phyloP scores from a whole-genome alignment of 257 asterid species.

The Misopates orontium region DNA sequence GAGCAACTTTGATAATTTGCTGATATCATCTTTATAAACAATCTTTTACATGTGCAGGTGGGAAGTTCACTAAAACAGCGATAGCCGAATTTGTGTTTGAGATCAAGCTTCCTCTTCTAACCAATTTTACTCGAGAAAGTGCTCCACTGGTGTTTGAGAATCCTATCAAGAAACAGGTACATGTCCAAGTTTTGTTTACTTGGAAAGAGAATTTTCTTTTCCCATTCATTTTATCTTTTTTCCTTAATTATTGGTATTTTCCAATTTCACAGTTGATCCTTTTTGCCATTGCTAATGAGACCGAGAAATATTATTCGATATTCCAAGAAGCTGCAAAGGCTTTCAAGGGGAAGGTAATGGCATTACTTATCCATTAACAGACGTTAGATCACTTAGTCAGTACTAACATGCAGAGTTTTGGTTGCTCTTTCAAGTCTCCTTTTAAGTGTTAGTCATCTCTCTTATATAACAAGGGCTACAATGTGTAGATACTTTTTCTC shows the following conservation, averaged over 20 bases:
- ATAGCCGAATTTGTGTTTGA: slow-evolving; percentile 74
- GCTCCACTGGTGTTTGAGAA: slow-evolving; percentile 81
- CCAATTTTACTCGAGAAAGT: slow-evolving; percentile 69
- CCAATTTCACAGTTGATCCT: slow-evolving; percentile 64
- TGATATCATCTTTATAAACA: slow-evolving; percentile 1
- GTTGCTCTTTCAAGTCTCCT: background rate
- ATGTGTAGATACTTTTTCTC: background rate
- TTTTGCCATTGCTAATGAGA: slow-evolving; percentile 64
- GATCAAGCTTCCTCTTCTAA: slow-evolving; percentile 85
- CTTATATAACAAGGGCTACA: background rate
- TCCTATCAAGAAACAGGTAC: slow-evolving; percentile 93
- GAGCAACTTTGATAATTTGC: background rate
- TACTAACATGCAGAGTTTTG: slow-evolving; percentile 1
- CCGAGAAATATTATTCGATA: slow-evolving; percentile 55
- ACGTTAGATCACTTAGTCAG: background rate
- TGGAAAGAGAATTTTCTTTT: background rate
- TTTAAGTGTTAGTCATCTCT: background rate
- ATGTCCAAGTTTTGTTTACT: slow-evolving; percentile 12
- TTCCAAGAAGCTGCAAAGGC: slow-evolving; percentile 84
- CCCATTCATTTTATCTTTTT: background rate
- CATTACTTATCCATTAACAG: slow-evolving; percentile 2
- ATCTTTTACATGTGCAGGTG: slow-evolving; percentile 43
- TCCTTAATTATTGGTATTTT: slow-evolving; percentile 27
- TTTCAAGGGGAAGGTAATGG: slow-evolving; percentile 86
- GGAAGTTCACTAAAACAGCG: slow-evolving; percentile 72